Percentiles rank a stretch among this genome's conserved stretches.
Conservation (phyloP, 1,284 basidiomycete genomes). For the Xerocomus nothofagi region DNA sequence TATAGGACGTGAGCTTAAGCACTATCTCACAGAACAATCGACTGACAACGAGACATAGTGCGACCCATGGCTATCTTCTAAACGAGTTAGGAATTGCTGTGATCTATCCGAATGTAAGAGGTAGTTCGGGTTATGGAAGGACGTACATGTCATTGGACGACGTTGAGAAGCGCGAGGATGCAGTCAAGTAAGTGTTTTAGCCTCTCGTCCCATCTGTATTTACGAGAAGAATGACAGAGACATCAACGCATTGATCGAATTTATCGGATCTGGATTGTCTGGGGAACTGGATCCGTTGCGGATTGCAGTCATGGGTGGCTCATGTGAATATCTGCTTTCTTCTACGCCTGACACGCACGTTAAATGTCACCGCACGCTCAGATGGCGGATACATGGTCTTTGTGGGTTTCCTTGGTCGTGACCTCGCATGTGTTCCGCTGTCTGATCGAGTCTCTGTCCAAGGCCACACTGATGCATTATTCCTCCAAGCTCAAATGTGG, state of each 20-base stretch:
- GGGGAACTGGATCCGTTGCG: conserved; percentile 32
- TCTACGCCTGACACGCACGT: background rate
- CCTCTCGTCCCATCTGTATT: background rate
- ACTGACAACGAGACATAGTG: conserved; percentile 22
- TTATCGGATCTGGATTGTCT: conserved; percentile 31
- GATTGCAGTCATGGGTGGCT: conserved; percentile 41
- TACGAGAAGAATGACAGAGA: conserved; percentile 27
- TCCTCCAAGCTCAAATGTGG: conserved; percentile 39
- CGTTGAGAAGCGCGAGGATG: conserved; percentile 40
- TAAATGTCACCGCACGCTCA: conserved; percentile 7
- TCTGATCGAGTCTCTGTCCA: conserved; percentile 2
- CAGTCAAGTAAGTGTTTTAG: conserved; percentile 33
- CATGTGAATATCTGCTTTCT: conserved; percentile 27
- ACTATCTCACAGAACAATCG: background rate
- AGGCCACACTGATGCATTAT: conserved; percentile 39
- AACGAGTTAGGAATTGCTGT: conserved; percentile 39
- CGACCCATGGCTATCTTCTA: conserved; percentile 38
- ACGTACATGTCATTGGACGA: conserved; percentile 39
- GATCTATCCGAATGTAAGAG: conserved; percentile 42
- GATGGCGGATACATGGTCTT: conserved; percentile 41
- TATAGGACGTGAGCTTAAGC: conserved; percentile 29
- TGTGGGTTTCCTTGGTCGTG: conserved; percentile 18
- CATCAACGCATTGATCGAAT: conserved; percentile 35
- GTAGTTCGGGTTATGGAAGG: conserved; percentile 40
- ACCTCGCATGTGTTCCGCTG: background rate